phyloP scores from a whole-genome alignment of 208 protist genomes.

The Wallacemonas collosoma region DNA sequence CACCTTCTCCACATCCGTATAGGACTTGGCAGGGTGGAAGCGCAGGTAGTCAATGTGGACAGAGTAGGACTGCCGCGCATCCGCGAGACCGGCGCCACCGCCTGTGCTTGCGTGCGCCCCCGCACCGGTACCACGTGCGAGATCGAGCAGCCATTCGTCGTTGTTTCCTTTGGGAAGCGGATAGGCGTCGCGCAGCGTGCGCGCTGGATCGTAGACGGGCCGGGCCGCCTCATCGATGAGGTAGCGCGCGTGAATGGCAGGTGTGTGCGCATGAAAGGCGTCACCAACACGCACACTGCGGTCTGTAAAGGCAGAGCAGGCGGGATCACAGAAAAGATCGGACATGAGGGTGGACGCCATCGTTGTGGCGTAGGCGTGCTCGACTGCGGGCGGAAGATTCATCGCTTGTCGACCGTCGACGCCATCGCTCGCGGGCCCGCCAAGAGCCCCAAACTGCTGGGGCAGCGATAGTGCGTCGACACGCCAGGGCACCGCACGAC shows the following conservation, averaged over 20 bases:
- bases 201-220: conserved; percentile 49
- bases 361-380: conserved; percentile 42
- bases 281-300: conserved; percentile 48
- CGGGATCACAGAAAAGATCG: conserved; percentile 45
- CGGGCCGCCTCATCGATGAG: conserved; percentile 42
- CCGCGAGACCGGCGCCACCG: background rate
- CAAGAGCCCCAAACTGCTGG: conserved; percentile 25
- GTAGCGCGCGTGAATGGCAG: conserved; percentile 61
- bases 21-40: conserved; percentile 41
- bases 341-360: conserved; percentile 54
- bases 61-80: conserved; percentile 46
- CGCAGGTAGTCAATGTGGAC: conserved; percentile 82
- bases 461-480: background rate
- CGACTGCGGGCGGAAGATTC: conserved; percentile 46
- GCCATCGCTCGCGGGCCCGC: conserved; percentile 36
- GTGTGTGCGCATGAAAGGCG: conserved; percentile 53
- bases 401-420: conserved; percentile 47
- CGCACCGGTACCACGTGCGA: background rate
- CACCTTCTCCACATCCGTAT: conserved; percentile 13
- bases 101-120: background rate
- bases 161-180: conserved; percentile 10
- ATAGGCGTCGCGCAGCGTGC: conserved; percentile 20
- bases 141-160: background rate
- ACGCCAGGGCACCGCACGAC: background rate
- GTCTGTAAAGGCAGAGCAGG: conserved; percentile 29